Evolutionary conservation across 257 asterid genomes (phyloP).

Genomic region (Jacaranda mimosifolia): DNA sequence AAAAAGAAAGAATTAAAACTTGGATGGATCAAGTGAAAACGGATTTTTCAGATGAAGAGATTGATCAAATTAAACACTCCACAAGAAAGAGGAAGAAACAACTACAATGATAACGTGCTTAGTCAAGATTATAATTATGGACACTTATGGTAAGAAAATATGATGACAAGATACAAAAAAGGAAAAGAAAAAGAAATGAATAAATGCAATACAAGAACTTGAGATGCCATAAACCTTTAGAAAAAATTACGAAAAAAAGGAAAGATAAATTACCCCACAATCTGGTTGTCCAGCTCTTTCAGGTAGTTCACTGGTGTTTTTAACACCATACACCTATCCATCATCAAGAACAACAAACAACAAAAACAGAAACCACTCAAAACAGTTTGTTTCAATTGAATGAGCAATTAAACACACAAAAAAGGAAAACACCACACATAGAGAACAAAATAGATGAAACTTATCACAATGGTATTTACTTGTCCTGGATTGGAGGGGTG

Average conservation of each 20-base stretch:
- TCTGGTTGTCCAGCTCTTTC: slow-evolving; percentile 72
- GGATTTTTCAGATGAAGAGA: background rate
- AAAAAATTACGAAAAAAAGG: background rate
- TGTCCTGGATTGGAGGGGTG: slow-evolving; percentile 62
- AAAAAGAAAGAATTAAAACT: slow-evolving; percentile 3
- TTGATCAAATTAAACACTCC: slow-evolving; percentile 4
- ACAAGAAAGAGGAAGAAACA: background rate
- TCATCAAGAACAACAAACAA: slow-evolving; percentile 35
- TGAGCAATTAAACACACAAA: background rate
- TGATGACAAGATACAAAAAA: too few relatives aligned
- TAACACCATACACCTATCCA: slow-evolving; percentile 49
- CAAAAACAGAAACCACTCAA: slow-evolving; percentile 17
- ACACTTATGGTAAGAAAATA: too few relatives aligned
- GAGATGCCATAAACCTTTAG: background rate
- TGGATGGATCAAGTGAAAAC: background rate
- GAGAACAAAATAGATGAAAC: background rate
- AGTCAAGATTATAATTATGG: slow-evolving; percentile 2
- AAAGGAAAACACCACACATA: background rate
- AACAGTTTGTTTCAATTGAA: slow-evolving; percentile 21
- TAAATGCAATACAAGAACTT: background rate
- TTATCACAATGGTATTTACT: slow-evolving; percentile 34
- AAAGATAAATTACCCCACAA: slow-evolving; percentile 58
- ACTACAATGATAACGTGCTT: background rate
- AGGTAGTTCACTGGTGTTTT: slow-evolving; percentile 50
- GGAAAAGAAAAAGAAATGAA: too few relatives aligned